A percentile compares a stretch with the other conserved stretches of the same genome.
Conservation (phyloP, 257 asterid genomes). For the Capsicum chinense region DNA sequence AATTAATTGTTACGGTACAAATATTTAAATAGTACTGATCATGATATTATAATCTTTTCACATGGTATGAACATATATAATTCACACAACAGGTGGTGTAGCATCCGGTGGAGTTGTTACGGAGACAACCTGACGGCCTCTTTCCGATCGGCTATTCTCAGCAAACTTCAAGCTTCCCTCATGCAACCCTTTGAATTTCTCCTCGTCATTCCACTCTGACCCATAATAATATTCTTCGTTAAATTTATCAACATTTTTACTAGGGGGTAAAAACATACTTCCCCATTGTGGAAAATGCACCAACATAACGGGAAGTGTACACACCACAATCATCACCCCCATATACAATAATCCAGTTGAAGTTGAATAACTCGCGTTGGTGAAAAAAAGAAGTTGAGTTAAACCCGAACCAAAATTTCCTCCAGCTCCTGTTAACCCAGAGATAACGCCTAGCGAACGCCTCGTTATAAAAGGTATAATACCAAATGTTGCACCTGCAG, state of each 20-base stretch:
- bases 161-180: slow-evolving; percentile 57
- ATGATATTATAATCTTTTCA: too few relatives aligned
- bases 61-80: neutral
- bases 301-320: slow-evolving; percentile 51
- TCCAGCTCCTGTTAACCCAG: slow-evolving; percentile 65
- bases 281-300: slow-evolving; percentile 80
- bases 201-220: slow-evolving; percentile 54
- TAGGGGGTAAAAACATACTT: slow-evolving; percentile 57
- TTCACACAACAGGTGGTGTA: neutral
- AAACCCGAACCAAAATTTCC: slow-evolving; percentile 64
- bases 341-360: slow-evolving; percentile 48
- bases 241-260: slow-evolving; percentile 33
- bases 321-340: slow-evolving; percentile 60
- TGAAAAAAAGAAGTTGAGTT: slow-evolving; percentile 57
- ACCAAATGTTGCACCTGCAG: slow-evolving; percentile 62
- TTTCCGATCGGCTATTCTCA: slow-evolving; percentile 60
- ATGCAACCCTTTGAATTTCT: slow-evolving; percentile 53
- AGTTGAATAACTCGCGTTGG: slow-evolving; percentile 50
- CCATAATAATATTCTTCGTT: slow-evolving; percentile 57
- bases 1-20: neutral
- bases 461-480: slow-evolving; percentile 61
- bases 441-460: slow-evolving; percentile 58
- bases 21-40: too few relatives aligned
- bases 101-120: slow-evolving; percentile 33
- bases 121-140: slow-evolving; percentile 48